Conservation (phyloP, 805 yeast genomes). For the Hermanozyma aechmeae region DNA sequence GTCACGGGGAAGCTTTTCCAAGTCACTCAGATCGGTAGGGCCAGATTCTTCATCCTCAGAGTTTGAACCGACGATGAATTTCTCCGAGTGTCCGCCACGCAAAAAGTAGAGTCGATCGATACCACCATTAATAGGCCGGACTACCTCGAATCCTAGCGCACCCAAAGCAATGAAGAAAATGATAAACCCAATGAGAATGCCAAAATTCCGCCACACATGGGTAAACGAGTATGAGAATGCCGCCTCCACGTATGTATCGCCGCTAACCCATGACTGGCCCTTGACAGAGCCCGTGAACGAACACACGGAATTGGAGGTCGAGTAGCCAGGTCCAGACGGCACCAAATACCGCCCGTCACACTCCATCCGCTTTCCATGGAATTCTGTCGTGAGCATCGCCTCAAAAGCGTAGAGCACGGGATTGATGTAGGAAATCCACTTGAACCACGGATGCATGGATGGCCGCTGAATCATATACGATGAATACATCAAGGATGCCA, state of each 20-base stretch:
- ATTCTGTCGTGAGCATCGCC: slow-evolving; percentile 19
- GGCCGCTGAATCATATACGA: slow-evolving; percentile 22
- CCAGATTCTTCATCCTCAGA: slow-evolving; percentile 11
- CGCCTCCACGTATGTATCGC: slow-evolving; percentile 24
- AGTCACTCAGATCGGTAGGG: slow-evolving; percentile 2
- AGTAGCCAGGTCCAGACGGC: slow-evolving; percentile 18
- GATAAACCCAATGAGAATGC: slow-evolving; percentile 33
- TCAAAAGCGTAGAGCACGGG: slow-evolving; percentile 22
- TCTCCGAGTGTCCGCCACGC: slow-evolving; percentile 15
- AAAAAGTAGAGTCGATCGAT: slow-evolving; percentile 22
- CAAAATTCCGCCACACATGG: slow-evolving; percentile 41
- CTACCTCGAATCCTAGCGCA: slow-evolving; percentile 17
- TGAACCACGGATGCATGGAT: slow-evolving; percentile 26
- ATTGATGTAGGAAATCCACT: slow-evolving; percentile 30
- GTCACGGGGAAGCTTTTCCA: slow-evolving; percentile 3
- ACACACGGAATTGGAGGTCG: slow-evolving; percentile 7
- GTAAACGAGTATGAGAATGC: slow-evolving; percentile 25
- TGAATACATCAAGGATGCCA: slow-evolving; percentile 19
- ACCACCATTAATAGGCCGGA: slow-evolving; percentile 22
- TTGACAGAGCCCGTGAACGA: slow-evolving; percentile 8
- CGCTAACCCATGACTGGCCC: slow-evolving; percentile 13
- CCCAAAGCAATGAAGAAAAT: slow-evolving; percentile 10
- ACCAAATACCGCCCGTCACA: slow-evolving; percentile 13
- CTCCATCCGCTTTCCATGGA: slow-evolving; percentile 20
- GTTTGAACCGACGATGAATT: no score